phyloP scores from a whole-genome alignment of 148 eudicot genomes.

The Nepenthes mirabilis region DNA sequence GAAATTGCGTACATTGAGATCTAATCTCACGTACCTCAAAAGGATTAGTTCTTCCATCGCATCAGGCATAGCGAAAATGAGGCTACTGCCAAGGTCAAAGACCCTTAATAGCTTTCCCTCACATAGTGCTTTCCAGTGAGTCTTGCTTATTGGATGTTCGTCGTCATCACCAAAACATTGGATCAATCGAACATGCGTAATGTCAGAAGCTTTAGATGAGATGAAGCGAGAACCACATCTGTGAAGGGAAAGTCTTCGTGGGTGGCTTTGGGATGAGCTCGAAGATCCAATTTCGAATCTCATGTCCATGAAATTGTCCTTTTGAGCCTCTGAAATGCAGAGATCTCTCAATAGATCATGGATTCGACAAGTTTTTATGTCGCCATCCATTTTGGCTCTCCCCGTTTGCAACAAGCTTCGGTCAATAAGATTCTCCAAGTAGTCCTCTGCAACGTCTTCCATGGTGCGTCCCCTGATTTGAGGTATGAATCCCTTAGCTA shows the following conservation, averaged over 20 bases:
- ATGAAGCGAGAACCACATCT: background rate
- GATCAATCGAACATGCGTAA: background rate
- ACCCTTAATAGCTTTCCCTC: conserved; percentile 9
- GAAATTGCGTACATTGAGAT: too few relatives aligned
- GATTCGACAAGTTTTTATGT: conserved; percentile 29
- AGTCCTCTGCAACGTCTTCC: conserved; percentile 18
- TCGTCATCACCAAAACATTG: background rate
- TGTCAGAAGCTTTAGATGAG: background rate
- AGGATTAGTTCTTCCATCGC: background rate
- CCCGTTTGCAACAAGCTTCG: conserved; percentile 26
- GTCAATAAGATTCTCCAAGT: conserved; percentile 27
- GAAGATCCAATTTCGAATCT: background rate
- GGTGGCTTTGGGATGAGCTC: background rate
- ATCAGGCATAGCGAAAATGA: too few relatives aligned
- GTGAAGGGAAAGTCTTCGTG: conserved; percentile 2
- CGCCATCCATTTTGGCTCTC: conserved; percentile 10
- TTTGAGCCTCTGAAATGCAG: conserved; percentile 21
- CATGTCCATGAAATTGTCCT: conserved; percentile 24
- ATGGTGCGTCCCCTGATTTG: background rate
- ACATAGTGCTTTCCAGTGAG: conserved; percentile 7
- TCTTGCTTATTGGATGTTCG: background rate
- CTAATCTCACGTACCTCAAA: background rate
- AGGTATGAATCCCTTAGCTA: conserved; percentile 29
- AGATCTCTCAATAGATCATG: conserved; percentile 37
- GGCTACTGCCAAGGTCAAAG: conserved; percentile 10